A percentile compares a stretch with the other conserved stretches of the same genome.
Conservation (phyloP, 805 yeast genomes). For the Candida peoriensis region DNA sequence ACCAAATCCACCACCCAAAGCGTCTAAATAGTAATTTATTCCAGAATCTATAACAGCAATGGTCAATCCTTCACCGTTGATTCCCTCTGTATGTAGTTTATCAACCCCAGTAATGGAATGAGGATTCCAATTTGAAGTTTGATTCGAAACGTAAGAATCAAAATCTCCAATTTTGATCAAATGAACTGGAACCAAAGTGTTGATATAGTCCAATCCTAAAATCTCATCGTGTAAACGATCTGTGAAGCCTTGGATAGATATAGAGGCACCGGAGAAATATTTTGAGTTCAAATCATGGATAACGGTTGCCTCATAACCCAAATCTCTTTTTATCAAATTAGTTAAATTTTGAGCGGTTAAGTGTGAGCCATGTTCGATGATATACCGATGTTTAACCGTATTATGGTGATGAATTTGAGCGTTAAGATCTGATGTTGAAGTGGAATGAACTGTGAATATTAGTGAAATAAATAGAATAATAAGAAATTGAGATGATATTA, state of each 20-base stretch:
- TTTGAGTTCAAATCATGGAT: neutral
- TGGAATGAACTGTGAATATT: no score
- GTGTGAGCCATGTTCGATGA: no score
- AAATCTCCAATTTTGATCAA: constrained; percentile 1
- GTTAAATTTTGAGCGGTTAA: no score
- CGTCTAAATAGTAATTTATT: constrained; percentile 6
- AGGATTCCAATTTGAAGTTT: constrained; percentile 4
- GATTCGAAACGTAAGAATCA: neutral
- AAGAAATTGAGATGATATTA: no score
- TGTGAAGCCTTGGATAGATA: neutral
- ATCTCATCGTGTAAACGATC: neutral
- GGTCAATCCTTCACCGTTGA: constrained; percentile 6
- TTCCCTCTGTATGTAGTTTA: constrained; percentile 4
- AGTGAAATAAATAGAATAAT: no score
- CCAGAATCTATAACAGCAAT: constrained; percentile 9
- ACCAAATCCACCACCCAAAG: constrained; percentile 11
- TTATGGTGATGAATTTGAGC: no score
- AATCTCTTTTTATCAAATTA: no score
- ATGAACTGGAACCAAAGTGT: neutral
- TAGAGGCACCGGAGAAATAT: constrained; percentile 1
- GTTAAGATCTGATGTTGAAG: no score
- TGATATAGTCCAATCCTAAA: neutral
- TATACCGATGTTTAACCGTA: no score
- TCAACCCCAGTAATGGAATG: constrained; percentile 9
- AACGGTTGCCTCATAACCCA: neutral